Base-by-base conservation (phyloP, 495 filamentous ascomycete genomes). In the Bacidia rubella region DNA sequence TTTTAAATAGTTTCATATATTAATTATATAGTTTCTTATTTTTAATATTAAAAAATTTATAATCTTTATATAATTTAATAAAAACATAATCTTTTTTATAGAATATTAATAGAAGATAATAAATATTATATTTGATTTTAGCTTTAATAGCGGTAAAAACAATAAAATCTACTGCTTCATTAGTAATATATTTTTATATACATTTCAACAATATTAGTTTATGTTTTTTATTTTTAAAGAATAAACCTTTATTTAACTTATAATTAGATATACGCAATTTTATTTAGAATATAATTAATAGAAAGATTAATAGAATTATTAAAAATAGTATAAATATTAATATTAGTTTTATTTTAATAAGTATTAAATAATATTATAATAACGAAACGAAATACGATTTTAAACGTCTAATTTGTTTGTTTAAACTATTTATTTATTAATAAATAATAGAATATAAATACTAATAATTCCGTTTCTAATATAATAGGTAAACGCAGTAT, bases 391-490 rank as follows among this genome's bases (percentile, higher is more conserved):
- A 52, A 35, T 19, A 21, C 19, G 1, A 44, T 55, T 51, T 55
- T 24, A 27, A 51, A 26, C 3, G 12, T 51, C 11, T 55, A 51
- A 45, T 55, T 51, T 12, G 3, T 55, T 2, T 24, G 12, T 42
- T 55, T 19, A 3, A 12, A 43, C n/a, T 19, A 17, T 11, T 24
- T 51, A 41, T 51, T 22, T 11, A 2, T 32, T 12, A 51, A 51
- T 3, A 19, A 4, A 32, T 55, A 51, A 19, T 55, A 55, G 0
- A 38, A 17, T 2, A 21, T 51, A 38, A 32, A 51, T 9, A 51
- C 41, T 25, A 55, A 19, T 32, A 55, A 24, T 26, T 51, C 45
- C 24, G 51, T 24, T 27, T 23, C 12, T 44, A 51, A 44, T 3
- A 2, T 39, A 1, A 27, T 55, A 45, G 51, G 51, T 51, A 19